These are phyloP conservation scores for Rhizophagus prolifer DNA, from an alignment of 192 early-diverging fungal species.

Conservation along the genomic window DNA sequence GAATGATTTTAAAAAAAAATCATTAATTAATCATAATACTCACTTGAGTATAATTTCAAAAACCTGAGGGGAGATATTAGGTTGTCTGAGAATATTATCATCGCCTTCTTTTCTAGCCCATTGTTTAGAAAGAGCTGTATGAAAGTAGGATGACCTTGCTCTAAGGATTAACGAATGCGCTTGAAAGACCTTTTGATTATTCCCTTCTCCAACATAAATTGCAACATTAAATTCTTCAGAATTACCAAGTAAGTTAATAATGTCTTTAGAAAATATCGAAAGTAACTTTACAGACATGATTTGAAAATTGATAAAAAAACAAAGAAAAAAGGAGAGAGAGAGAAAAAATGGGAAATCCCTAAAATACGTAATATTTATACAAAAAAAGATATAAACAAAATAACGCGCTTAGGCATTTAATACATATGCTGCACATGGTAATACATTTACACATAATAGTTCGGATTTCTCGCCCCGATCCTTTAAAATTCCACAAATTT, in stretches of 20 bases:
- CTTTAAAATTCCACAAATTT: no score
- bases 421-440: no score
- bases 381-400: no score
- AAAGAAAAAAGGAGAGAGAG: no score
- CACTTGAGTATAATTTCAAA: constrained; percentile 26
- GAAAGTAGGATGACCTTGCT: constrained; percentile 8
- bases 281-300: background rate
- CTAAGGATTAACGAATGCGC: constrained; percentile 4
- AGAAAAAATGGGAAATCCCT: no score
- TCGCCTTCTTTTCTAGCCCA: constrained; percentile 25
- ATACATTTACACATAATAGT: no score
- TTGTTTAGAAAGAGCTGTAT: constrained; percentile 7
- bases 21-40: constrained; percentile 2
- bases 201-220: constrained; percentile 14
- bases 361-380: no score
- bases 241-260: constrained; percentile 5
- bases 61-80: constrained; percentile 4
- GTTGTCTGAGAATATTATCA: background rate
- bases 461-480: no score
- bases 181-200: constrained; percentile 5
- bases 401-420: no score
- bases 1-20: background rate
- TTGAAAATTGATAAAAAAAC: background rate
- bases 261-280: constrained; percentile 7
- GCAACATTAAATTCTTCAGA: constrained; percentile 7